Percentiles rank a stretch among this genome's conserved stretches.
phyloP scores from a whole-genome alignment of 106 monocot species.

The Alisma plantagoaquatica region DNA sequence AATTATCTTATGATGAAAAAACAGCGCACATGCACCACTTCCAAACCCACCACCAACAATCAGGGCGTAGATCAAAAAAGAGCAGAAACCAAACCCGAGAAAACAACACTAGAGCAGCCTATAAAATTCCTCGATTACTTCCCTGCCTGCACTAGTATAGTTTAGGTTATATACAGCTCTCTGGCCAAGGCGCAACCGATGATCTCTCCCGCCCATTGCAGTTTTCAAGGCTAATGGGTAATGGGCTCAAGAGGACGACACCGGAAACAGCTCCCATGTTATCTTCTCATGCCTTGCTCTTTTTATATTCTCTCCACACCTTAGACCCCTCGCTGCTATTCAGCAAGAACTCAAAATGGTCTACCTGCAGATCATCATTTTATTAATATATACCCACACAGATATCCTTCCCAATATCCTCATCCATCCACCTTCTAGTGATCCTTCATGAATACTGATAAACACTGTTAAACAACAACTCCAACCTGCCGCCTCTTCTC shows the following conservation, averaged over 20 bases:
- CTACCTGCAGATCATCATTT: no score
- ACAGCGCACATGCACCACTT: no score
- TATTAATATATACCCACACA: background rate
- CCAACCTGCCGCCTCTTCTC: background rate
- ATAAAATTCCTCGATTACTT: background rate
- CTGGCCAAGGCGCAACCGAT: background rate
- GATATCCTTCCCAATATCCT: background rate
- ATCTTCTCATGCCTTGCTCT: constrained; percentile 10
- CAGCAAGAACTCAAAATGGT: no score
- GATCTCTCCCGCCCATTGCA: background rate
- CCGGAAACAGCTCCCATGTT: constrained; percentile 15
- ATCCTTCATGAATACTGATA: constrained; percentile 13
- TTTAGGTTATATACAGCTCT: background rate
- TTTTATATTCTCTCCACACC: no score
- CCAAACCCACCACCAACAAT: no score
- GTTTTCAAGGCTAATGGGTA: background rate
- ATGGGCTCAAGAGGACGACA: constrained; percentile 6
- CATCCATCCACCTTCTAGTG: constrained; percentile 6
- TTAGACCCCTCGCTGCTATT: no score
- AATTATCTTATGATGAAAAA: no score
- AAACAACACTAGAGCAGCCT: background rate
- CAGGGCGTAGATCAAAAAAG: no score
- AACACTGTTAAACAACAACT: background rate
- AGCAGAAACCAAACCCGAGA: no score
- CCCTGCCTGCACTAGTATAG: background rate